Base-by-base conservation (phyloP, 148 eudicot species). In the Nepenthes gracilis region DNA sequence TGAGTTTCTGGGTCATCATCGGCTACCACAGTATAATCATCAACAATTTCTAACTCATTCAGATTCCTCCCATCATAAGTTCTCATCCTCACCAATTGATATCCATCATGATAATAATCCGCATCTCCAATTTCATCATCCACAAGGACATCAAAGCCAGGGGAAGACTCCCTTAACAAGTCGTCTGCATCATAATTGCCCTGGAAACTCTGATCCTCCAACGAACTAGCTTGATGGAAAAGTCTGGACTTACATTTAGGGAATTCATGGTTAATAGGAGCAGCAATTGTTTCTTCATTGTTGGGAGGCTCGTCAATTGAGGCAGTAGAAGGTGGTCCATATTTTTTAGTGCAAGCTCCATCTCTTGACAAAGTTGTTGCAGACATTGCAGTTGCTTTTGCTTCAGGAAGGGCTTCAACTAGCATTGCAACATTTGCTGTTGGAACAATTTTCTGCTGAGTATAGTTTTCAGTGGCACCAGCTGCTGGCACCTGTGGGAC, bases 111-210 rank as follows among this genome's bases (percentile, higher is more conserved):
- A 70, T 80, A 92, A 72, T 81, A 92, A 36, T 84, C 86, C 37
- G 81, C 72, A 43, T 79, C 84, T 60, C 81, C 64, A 33, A 72
- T 75, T 13, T 88, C 90, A 71, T 85, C 82, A 70, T 92, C 94
- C 53, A 92, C 98, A 64, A 92, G 98, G 61, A 92, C 98, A 80
- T 92, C 96, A 73, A 88, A 92, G 47, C 98, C 98, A 71, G 98
- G 98, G 33, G 98, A 88, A 9, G 85, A 87, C 72, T 92, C 96
- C 60, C 98, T 77, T 55, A 87, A 79, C 38, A 77, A 67, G 57
- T 85, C 94, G 55, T 84, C 90, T 11, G 77, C 75, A 70, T 92
- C 97, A 71, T 70, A 83, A 48, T 71, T 63, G 66, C 73, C 78
- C 66, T 76, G 73, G 55, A 68, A 55, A 55, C 50, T 73, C 9